Evolutionary conservation across 129 eudicot species (phyloP).

Genomic region (Tagetes erecta): DNA sequence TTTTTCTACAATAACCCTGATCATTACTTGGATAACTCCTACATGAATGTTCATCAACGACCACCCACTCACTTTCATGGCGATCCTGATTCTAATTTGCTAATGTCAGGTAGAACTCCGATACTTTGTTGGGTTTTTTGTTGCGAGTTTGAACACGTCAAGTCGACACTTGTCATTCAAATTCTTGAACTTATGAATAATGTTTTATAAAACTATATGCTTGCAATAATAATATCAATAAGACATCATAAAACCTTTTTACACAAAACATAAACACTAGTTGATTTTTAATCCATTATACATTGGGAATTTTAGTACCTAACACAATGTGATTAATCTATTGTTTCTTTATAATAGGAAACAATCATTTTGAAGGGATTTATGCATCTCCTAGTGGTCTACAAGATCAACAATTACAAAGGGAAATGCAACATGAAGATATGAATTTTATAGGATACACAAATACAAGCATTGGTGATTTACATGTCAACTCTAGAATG

Average conservation of each 20-base stretch:
- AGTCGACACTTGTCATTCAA: background rate
- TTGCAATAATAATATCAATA: background rate
- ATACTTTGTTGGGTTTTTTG: background rate
- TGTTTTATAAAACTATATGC: background rate
- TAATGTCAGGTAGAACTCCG: slow-evolving; percentile 30
- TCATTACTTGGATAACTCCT: background rate
- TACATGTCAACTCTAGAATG: slow-evolving; percentile 2
- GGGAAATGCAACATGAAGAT: background rate
- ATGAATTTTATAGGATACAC: background rate
- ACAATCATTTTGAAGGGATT: slow-evolving; percentile 15
- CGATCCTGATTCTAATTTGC: slow-evolving; percentile 10
- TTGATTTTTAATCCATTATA: no score
- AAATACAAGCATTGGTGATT: slow-evolving; percentile 3
- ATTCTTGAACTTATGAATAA: background rate
- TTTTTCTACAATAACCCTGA: slow-evolving; percentile 34
- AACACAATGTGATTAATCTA: background rate
- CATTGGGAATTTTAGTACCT: background rate
- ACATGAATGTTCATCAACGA: slow-evolving; percentile 15
- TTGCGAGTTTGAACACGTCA: background rate
- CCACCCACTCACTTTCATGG: slow-evolving; percentile 12
- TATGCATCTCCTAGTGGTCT: background rate
- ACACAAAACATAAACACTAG: no score
- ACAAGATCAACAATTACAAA: slow-evolving; percentile 29
- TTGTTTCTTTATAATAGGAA: background rate
- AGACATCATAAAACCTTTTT: background rate